Percentiles rank a stretch among this genome's conserved stretches.
Evolutionary conservation across 1,284 basidiomycete genomes (phyloP).

Genomic region (Somion occarium): DNA sequence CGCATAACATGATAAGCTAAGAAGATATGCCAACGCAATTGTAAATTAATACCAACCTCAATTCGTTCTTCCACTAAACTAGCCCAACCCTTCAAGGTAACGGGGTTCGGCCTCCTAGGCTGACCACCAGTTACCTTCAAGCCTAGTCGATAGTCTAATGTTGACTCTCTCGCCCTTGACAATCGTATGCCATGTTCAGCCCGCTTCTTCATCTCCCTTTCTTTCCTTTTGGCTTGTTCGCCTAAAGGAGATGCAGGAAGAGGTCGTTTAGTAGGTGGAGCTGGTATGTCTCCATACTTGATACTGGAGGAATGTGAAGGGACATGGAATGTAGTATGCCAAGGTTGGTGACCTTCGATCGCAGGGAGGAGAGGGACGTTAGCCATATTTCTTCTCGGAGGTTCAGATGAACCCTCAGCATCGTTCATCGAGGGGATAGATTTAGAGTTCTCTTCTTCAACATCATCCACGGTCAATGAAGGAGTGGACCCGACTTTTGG

Average conservation of each 20-base stretch:
- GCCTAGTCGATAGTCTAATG: constrained; percentile 69
- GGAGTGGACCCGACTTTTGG: constrained; percentile 23
- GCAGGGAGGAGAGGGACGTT: constrained; percentile 46
- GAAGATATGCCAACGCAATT: not conserved
- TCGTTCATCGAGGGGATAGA: not conserved
- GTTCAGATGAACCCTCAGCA: not conserved
- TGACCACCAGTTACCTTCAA: constrained; percentile 35
- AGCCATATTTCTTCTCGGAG: constrained; percentile 6
- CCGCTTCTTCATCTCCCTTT: constrained; percentile 49
- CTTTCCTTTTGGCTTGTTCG: constrained; percentile 44
- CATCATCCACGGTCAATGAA: not conserved
- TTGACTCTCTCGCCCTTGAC: constrained; percentile 65
- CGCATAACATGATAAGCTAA: not conserved
- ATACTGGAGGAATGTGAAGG: constrained; percentile 55
- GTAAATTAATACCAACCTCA: constrained; percentile 44
- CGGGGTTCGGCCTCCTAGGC: constrained; percentile 43
- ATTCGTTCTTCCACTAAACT: constrained; percentile 78
- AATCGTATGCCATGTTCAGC: constrained; percentile 52
- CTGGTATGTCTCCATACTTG: constrained; percentile 43
- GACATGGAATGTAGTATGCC: constrained; percentile 63
- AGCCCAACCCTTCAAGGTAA: constrained; percentile 71
- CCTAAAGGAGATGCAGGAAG: constrained; percentile 36
- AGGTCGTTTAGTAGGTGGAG: constrained; percentile 20
- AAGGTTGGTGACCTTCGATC: constrained; percentile 56
- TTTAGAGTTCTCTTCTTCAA: not conserved